Conservation (phyloP, 2,329 filamentous ascomycete genomes). For the Fusarium algeriense region DNA sequence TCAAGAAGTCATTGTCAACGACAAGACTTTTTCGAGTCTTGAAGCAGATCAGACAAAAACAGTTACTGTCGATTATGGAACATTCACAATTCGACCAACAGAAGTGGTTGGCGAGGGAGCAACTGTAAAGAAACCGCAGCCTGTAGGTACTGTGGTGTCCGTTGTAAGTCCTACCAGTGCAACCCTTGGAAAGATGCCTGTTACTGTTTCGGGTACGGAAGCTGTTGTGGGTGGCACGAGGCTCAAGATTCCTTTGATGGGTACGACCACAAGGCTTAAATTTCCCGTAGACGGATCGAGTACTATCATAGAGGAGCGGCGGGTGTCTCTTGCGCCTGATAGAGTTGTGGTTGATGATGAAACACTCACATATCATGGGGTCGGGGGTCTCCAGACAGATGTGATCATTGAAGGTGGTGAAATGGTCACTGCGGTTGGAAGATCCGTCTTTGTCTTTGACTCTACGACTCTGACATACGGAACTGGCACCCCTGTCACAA, state of each 20-base stretch:
- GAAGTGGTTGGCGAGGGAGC: constrained; percentile 59
- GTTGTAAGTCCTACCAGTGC: constrained; percentile 54
- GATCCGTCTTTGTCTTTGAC: constrained; percentile 56
- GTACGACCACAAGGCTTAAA: constrained; percentile 54
- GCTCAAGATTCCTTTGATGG: constrained; percentile 56
- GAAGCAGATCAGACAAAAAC: constrained; percentile 55
- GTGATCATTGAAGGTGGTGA: constrained; percentile 63
- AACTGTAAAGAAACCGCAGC: constrained; percentile 58
- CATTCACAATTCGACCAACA: constrained; percentile 63
- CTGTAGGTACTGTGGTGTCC: constrained; percentile 47
- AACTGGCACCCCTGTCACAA: constrained; percentile 48
- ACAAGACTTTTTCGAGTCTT: constrained; percentile 58
- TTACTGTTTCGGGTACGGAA: constrained; percentile 57
- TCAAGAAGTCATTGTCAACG: constrained; percentile 61
- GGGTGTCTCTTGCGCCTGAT: constrained; percentile 53
- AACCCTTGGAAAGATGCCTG: constrained; percentile 54
- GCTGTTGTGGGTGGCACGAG: constrained; percentile 58
- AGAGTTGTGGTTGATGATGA: constrained; percentile 53
- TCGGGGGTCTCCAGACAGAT: constrained; percentile 54
- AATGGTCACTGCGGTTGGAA: constrained; percentile 59
- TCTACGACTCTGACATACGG: constrained; percentile 62
- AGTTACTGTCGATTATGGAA: constrained; percentile 56
- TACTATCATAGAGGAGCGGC: constrained; percentile 50
- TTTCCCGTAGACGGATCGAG: constrained; percentile 54
- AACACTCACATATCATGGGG: constrained; percentile 53